These are phyloP conservation scores for Globisporangium cederbergense DNA, from an alignment of 352 stramenopile species.

Conservation along the genomic window DNA sequence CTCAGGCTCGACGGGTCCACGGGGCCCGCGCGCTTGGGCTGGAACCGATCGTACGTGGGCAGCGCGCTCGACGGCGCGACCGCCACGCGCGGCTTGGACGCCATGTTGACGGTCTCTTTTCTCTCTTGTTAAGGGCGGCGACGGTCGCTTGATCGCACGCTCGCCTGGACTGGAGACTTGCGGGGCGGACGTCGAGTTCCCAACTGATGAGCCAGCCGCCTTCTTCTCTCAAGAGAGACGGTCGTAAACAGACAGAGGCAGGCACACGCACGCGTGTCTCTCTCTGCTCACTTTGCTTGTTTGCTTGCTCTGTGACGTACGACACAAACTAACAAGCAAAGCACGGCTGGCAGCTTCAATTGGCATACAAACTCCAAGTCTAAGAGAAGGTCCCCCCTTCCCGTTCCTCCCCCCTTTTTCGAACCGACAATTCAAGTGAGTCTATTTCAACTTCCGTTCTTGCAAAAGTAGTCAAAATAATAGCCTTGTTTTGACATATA, in stretches of 20 bases:
- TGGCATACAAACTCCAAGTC: conserved; percentile 7
- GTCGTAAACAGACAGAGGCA: conserved; percentile 4
- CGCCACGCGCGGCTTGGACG: conserved; percentile 47
- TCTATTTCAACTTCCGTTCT: no score
- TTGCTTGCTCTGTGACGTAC: background rate
- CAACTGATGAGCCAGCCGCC: conserved; percentile 4
- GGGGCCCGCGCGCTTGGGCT: conserved; percentile 46
- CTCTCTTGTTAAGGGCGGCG: background rate
- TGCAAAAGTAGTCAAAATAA: no score
- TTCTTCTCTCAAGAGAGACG: background rate
- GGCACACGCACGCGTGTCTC: background rate
- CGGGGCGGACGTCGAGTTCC: conserved; percentile 15
- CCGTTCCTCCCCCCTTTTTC: background rate
- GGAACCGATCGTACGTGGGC: conserved; percentile 80
- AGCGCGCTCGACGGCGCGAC: conserved; percentile 63
- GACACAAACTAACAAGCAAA: conserved; percentile 18
- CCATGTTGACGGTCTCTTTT: conserved; percentile 1
- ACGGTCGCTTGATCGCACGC: background rate
- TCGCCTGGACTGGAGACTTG: background rate
- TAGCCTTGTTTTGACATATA: no score
- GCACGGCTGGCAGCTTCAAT: conserved; percentile 9
- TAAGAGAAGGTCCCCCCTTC: background rate
- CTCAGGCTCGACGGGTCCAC: conserved; percentile 64
- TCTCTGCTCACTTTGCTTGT: background rate
- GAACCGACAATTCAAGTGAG: background rate